Evolutionary conservation across 2,329 filamentous ascomycete species (phyloP).

Genomic region (Aspergillus niger): DNA sequence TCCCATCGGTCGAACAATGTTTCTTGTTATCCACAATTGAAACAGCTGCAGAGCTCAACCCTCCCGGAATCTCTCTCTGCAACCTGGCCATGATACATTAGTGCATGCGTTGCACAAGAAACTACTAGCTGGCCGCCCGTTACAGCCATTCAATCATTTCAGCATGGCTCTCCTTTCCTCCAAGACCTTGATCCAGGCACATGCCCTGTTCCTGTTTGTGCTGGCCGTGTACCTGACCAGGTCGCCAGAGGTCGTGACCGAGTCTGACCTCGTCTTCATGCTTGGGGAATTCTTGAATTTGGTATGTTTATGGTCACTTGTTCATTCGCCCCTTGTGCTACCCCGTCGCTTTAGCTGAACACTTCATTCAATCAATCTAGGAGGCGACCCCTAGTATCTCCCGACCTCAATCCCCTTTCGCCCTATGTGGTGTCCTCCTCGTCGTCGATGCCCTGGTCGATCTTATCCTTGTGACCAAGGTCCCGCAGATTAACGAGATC

Average conservation of each 20-base stretch:
- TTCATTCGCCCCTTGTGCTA: neutral
- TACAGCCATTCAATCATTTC: neutral
- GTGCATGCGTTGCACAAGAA: neutral
- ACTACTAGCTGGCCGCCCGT: neutral
- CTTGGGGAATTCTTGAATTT: constrained; percentile 82
- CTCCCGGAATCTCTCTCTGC: neutral
- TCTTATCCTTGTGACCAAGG: constrained; percentile 59
- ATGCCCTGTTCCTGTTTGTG: constrained; percentile 83
- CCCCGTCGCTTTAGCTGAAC: neutral
- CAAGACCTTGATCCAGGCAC: constrained; percentile 75
- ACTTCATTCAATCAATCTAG: constrained; percentile 21
- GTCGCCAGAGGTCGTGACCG: constrained; percentile 69
- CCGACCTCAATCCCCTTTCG: constrained; percentile 67
- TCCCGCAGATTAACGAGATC: constrained; percentile 68
- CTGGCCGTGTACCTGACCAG: constrained; percentile 82
- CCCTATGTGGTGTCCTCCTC: constrained; percentile 68
- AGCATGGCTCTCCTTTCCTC: constrained; percentile 80
- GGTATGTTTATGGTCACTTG: constrained; percentile 49
- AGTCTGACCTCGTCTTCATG: constrained; percentile 78
- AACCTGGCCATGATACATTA: neutral
- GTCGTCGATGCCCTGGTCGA: constrained; percentile 66
- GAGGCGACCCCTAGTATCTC: constrained; percentile 66
- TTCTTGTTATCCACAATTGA: neutral
- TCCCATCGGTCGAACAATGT: neutral
- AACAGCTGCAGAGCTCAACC: neutral